Evolutionary conservation across 306 rosid genomes (phyloP).

Genomic region (Medicago lupulina): DNA sequence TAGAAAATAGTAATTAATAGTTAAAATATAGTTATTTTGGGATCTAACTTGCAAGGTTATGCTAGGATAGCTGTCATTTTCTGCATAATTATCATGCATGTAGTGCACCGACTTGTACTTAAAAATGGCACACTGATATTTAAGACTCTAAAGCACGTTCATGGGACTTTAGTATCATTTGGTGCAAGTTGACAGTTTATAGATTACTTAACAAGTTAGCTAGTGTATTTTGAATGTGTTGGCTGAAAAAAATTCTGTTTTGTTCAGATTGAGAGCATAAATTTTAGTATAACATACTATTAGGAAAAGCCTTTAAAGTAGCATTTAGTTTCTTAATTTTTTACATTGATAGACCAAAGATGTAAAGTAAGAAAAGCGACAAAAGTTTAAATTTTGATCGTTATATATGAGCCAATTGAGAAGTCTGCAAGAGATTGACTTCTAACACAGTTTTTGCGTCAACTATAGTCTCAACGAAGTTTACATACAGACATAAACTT

Average conservation of each 20-base stretch:
- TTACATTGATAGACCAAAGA: too few relatives aligned
- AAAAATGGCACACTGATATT: neutral
- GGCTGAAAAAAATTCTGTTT: neutral
- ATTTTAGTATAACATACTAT: neutral
- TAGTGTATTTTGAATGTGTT: neutral
- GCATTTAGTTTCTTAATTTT: too few relatives aligned
- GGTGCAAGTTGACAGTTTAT: neutral
- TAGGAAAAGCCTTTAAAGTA: neutral
- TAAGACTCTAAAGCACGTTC: neutral
- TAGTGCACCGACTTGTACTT: neutral
- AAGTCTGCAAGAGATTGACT: neutral
- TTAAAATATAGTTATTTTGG: neutral
- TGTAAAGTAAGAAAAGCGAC: too few relatives aligned
- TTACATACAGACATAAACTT: too few relatives aligned
- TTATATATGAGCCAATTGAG: neutral
- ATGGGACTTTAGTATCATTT: neutral
- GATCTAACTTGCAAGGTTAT: neutral
- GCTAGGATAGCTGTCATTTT: neutral
- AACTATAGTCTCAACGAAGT: neutral
- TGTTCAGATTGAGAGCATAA: neutral
- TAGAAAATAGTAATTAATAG: neutral
- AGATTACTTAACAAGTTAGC: neutral
- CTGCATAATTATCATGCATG: neutral
- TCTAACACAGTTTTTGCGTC: neutral
- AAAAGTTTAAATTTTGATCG: too few relatives aligned